phyloP scores from a whole-genome alignment of 768 basidiomycete genomes.

The Suillus sp. region DNA sequence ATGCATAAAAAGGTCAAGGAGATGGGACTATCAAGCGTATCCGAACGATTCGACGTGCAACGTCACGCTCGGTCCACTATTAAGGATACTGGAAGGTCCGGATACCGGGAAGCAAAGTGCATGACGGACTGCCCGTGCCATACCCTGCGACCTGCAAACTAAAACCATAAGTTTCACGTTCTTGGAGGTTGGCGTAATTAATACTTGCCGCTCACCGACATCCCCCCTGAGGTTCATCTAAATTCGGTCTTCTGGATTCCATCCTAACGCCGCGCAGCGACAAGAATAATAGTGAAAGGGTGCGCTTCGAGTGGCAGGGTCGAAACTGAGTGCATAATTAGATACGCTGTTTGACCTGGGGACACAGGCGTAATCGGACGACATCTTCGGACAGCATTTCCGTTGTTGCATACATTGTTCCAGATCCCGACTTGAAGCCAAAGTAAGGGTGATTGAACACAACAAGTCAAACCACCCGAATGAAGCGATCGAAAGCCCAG shows the following conservation, averaged over 20 bases:
- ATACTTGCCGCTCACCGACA: conserved; percentile 51
- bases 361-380: no score
- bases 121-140: conserved; percentile 41
- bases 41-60: conserved; percentile 44
- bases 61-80: conserved; percentile 41
- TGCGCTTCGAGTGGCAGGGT: no score
- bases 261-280: conserved; percentile 30
- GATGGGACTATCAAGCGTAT: conserved; percentile 31
- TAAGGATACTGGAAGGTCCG: conserved; percentile 28
- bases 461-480: no score
- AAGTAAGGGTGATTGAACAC: no score
- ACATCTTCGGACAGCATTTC: no score
- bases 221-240: conserved; percentile 37
- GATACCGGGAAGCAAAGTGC: conserved; percentile 42
- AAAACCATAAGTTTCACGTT: not conserved
- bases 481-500: no score
- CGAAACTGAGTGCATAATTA: no score
- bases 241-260: conserved; percentile 44
- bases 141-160: conserved; percentile 53
- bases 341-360: no score
- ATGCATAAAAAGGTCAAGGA: not conserved
- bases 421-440: no score
- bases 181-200: conserved; percentile 23
- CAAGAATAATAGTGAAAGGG: conserved; percentile 19
- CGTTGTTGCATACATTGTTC: no score